Evolutionary conservation across 1,284 basidiomycete species (phyloP).

Genomic region (Ustilago loliicola): DNA sequence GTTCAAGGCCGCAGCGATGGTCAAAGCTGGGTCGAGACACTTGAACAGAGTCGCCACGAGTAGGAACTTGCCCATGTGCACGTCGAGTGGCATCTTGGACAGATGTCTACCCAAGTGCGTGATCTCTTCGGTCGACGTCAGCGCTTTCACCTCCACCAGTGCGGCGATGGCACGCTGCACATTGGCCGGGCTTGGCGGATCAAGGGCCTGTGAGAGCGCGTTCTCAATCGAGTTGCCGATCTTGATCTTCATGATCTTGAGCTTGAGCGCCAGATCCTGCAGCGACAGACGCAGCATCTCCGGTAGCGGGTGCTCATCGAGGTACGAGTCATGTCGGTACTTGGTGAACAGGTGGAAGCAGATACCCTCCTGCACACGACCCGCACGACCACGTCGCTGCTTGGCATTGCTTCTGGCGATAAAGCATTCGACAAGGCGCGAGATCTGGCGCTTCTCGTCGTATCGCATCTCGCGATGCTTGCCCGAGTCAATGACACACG

Average conservation of each 20-base stretch:
- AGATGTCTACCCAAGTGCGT: constrained; percentile 93
- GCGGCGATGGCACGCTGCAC: constrained; percentile 91
- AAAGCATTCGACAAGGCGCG: constrained; percentile 90
- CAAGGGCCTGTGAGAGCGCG: constrained; percentile 86
- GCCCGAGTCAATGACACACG: constrained; percentile 95
- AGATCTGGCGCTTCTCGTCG: constrained; percentile 97
- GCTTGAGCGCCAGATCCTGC: constrained; percentile 92
- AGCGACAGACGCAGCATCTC: constrained; percentile 96
- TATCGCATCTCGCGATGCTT: constrained; percentile 81
- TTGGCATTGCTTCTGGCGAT: constrained; percentile 93
- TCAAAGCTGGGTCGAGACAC: constrained; percentile 93
- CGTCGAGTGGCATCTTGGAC: constrained; percentile 93
- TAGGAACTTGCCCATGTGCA: constrained; percentile 95
- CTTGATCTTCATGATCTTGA: constrained; percentile 95
- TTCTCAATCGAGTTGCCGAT: constrained; percentile 87
- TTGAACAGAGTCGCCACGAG: constrained; percentile 86
- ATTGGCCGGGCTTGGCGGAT: constrained; percentile 88
- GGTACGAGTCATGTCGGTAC: constrained; percentile 81
- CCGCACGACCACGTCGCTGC: constrained; percentile 91
- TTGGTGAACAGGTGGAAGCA: constrained; percentile 98
- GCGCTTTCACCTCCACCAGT: constrained; percentile 90
- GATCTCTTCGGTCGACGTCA: constrained; percentile 89
- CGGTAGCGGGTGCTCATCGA: constrained; percentile 91
- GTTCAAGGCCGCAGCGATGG: constrained; percentile 90
- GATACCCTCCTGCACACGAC: constrained; percentile 89